These are phyloP conservation scores for Myriosclerotinia scirpicola DNA, from an alignment of 2,329 filamentous ascomycete species.

Conservation along the genomic window DNA sequence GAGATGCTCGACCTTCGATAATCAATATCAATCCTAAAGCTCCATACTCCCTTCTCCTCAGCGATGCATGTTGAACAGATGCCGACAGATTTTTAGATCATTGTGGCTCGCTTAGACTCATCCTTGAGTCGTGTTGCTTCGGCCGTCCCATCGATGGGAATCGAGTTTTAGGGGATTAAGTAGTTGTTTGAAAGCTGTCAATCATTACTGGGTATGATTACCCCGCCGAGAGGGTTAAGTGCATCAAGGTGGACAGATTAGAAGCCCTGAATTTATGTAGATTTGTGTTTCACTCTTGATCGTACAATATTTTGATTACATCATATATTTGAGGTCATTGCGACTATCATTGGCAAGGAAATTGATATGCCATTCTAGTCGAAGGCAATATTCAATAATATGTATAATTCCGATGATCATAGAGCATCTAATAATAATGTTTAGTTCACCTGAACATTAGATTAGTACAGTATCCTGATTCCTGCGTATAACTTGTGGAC, in stretches of 20 bases:
- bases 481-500: neutral
- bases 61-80: neutral
- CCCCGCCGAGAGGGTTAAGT: neutral
- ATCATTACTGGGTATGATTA: neutral
- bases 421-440: neutral
- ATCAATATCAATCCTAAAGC: neutral
- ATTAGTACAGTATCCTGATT: too few relatives aligned
- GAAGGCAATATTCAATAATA: slow-evolving; percentile 8
- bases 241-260: neutral
- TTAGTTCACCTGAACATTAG: neutral
- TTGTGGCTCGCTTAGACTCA: neutral
- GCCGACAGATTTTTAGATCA: neutral
- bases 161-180: neutral
- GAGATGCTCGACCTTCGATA: too few relatives aligned
- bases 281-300: neutral
- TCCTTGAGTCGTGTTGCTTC: neutral
- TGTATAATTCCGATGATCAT: neutral
- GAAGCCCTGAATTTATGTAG: neutral
- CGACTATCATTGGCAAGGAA: neutral
- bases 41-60: neutral
- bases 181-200: neutral
- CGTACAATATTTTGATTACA: neutral
- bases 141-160: neutral
- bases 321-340: neutral
- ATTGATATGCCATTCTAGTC: neutral